Conservation (phyloP, 164 flowering plant species). For the Brasenia schreberi region DNA sequence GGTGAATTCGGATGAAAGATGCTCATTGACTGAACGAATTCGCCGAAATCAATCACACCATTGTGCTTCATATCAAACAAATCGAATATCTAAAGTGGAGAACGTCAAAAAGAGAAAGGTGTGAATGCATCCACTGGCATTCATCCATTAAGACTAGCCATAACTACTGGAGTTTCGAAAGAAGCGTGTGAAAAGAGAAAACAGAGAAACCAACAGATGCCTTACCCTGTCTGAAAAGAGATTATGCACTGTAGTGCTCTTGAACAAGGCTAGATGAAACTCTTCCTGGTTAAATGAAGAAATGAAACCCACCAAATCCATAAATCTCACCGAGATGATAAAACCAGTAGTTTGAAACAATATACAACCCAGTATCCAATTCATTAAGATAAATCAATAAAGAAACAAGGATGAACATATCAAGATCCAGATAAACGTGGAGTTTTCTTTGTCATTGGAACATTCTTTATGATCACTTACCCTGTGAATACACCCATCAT, state of each 20-base stretch:
- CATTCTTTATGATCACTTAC: constrained; percentile 6
- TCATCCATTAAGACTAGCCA: no score
- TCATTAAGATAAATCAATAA: not conserved
- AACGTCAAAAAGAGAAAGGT: not conserved
- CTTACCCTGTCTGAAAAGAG: constrained; percentile 64
- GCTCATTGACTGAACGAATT: constrained; percentile 60
- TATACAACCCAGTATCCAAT: not conserved
- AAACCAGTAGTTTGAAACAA: not conserved
- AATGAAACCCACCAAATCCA: not conserved
- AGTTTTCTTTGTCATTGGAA: not conserved
- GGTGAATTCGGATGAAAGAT: constrained; percentile 69
- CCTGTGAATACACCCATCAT: constrained; percentile 24
- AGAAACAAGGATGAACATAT: not conserved
- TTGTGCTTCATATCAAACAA: constrained; percentile 53
- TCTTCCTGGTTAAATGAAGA: constrained; percentile 41
- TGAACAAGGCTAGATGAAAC: constrained; percentile 62
- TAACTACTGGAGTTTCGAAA: not conserved
- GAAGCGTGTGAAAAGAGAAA: not conserved
- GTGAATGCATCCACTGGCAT: not conserved
- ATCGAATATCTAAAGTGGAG: constrained; percentile 48
- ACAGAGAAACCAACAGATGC: constrained; percentile 7
- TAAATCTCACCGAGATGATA: no score
- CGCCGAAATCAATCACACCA: constrained; percentile 76
- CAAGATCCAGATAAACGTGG: not conserved
- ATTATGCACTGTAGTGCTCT: constrained; percentile 34